Conservation (phyloP, 306 rosid genomes). For the Argentina anserina region DNA sequence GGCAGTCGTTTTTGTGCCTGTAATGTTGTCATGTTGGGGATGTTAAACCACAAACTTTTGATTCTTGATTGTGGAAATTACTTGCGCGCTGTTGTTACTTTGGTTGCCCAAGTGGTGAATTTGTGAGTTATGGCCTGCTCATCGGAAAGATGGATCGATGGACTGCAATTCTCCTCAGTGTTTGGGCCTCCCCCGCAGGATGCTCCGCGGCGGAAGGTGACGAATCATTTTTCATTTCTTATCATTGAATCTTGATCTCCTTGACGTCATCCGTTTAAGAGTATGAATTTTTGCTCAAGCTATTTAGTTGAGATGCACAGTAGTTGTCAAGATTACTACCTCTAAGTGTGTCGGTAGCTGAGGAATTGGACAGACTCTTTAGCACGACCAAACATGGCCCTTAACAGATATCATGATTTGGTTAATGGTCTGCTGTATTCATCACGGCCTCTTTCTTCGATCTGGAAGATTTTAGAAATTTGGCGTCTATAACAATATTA, state of each 20-base stretch:
- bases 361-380: not conserved
- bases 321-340: not conserved
- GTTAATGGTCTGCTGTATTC: not conserved
- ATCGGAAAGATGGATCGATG: slow-evolving; percentile 69
- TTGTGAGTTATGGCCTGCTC: slow-evolving; percentile 44
- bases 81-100: not conserved
- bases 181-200: slow-evolving; percentile 87
- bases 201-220: slow-evolving; percentile 64
- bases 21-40: slow-evolving; percentile 30
- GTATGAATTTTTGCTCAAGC: not conserved
- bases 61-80: slow-evolving; percentile 36
- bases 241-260: not conserved
- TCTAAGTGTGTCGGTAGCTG: not conserved
- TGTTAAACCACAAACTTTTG: slow-evolving; percentile 53
- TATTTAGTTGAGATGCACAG: not conserved
- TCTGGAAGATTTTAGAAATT: not conserved
- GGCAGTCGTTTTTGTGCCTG: not conserved
- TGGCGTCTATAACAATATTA: not conserved
- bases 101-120: not conserved
- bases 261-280: too few relatives aligned
- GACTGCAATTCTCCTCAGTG: slow-evolving; percentile 71
- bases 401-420: not conserved
- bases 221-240: too few relatives aligned
- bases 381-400: not conserved
- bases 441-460: not conserved